These are phyloP conservation scores for Auricularia sp. DNA, from an alignment of 768 basidiomycete genomes.

Conservation along the genomic window DNA sequence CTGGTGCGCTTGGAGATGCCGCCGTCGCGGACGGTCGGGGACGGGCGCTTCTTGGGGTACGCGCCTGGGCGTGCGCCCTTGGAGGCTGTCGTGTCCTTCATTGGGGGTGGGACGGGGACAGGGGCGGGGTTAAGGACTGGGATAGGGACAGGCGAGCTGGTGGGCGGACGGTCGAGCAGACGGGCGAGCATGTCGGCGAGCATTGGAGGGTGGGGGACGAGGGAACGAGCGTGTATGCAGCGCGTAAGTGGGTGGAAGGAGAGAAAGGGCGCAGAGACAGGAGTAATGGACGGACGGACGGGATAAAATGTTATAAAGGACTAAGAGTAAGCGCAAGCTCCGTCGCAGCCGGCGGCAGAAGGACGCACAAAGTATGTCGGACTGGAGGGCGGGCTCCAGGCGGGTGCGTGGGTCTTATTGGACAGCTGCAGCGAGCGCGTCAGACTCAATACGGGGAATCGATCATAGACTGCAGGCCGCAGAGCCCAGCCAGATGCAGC, in stretches of 20 bases:
- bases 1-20: conserved; percentile 64
- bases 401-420: too few species aligned
- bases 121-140: conserved; percentile 6
- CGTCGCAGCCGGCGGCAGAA: background rate
- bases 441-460: too few species aligned
- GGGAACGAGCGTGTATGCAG: background rate
- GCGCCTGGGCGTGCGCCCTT: conserved; percentile 52
- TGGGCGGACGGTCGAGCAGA: background rate
- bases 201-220: background rate
- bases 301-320: background rate
- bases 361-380: background rate
- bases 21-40: conserved; percentile 38
- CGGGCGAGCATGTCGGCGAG: conserved; percentile 4
- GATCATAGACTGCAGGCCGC: too few species aligned
- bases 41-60: conserved; percentile 81
- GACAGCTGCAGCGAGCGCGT: too few species aligned
- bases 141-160: conserved; percentile 5
- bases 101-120: conserved; percentile 20
- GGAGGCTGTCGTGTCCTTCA: conserved; percentile 65
- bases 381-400: background rate
- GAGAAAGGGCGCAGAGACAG: conserved; percentile 10
- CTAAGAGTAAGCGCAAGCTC: conserved; percentile 1
- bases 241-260: background rate
- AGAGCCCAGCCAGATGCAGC: too few species aligned
- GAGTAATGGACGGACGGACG: conserved; percentile 31